Evolutionary conservation across 1,139 yeast species (phyloP).

Genomic region (Cylindricascospora bacillispora): DNA sequence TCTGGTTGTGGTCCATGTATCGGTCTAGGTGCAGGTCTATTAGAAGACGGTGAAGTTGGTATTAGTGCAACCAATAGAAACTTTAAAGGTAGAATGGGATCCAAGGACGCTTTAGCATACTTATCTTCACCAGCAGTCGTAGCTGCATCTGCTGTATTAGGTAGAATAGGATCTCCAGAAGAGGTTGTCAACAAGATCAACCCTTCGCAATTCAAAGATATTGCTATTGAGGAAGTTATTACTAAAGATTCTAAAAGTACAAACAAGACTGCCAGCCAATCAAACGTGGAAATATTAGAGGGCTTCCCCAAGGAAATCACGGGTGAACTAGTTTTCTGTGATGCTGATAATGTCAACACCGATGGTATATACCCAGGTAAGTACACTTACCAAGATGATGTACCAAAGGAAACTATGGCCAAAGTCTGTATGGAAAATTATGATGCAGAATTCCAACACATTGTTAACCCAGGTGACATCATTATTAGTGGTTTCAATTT

Average conservation of each 20-base stretch:
- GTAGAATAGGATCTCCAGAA: conserved; percentile 86
- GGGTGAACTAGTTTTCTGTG: conserved; percentile 90
- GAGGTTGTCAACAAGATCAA: conserved; percentile 35
- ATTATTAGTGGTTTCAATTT: conserved; percentile 87
- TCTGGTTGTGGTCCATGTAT: conserved; percentile 99
- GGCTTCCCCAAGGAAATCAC: conserved; percentile 84
- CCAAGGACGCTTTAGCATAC: conserved; percentile 89
- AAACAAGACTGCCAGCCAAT: neutral
- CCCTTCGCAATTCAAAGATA: neutral
- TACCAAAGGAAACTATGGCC: conserved; percentile 89
- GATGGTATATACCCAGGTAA: conserved; percentile 99
- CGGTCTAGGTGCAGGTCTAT: conserved; percentile 87
- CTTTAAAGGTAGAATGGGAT: conserved; percentile 99
- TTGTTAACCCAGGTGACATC: conserved; percentile 80
- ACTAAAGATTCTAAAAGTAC: neutral
- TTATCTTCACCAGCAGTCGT: conserved; percentile 96
- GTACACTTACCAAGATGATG: conserved; percentile 96
- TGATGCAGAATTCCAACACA: conserved; percentile 70
- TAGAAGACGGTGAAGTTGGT: conserved; percentile 94
- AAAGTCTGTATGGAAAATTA: conserved; percentile 99
- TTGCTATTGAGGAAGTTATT: neutral
- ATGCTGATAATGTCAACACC: conserved; percentile 94
- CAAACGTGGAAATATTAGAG: conserved; percentile 53
- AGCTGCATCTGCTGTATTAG: conserved; percentile 92
- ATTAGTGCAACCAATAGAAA: conserved; percentile 97